phyloP scores from a whole-genome alignment of 495 filamentous ascomycete genomes.

The Xylaria curta region DNA sequence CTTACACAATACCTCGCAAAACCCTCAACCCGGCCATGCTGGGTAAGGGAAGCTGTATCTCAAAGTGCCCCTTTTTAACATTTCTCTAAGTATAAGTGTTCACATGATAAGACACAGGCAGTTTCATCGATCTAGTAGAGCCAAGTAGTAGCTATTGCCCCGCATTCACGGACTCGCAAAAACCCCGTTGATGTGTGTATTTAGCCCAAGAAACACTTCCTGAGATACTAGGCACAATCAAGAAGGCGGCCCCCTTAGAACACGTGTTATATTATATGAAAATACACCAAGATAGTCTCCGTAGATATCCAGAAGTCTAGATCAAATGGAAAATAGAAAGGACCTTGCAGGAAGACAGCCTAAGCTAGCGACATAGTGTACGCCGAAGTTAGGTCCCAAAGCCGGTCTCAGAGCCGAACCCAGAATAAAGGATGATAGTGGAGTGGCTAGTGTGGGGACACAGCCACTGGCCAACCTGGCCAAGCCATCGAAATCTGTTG shows the following conservation, averaged over 20 bases:
- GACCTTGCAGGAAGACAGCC: conserved; percentile 1
- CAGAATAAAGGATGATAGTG: neutral
- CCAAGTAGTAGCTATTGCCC: neutral
- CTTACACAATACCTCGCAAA: neutral
- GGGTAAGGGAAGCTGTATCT: neutral
- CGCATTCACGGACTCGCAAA: neutral
- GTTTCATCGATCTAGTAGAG: neutral
- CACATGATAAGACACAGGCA: neutral
- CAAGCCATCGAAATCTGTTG: neutral
- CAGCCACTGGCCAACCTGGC: neutral
- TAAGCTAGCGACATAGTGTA: neutral
- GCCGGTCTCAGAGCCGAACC: neutral
- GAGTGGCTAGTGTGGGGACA: neutral
- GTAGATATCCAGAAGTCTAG: neutral
- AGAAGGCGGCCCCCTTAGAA: neutral
- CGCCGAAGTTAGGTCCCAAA: neutral
- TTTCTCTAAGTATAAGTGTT: neutral
- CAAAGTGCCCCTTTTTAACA: neutral
- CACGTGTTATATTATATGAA: neutral
- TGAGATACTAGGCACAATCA: neutral
- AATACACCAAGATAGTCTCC: neutral
- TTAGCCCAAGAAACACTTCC: neutral
- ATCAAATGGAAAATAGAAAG: neutral
- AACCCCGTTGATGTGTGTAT: neutral
- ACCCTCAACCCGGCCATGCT: neutral